Base-by-base conservation (phyloP, 2,329 filamentous ascomycete species). In the Monosporascus ibericus region DNA sequence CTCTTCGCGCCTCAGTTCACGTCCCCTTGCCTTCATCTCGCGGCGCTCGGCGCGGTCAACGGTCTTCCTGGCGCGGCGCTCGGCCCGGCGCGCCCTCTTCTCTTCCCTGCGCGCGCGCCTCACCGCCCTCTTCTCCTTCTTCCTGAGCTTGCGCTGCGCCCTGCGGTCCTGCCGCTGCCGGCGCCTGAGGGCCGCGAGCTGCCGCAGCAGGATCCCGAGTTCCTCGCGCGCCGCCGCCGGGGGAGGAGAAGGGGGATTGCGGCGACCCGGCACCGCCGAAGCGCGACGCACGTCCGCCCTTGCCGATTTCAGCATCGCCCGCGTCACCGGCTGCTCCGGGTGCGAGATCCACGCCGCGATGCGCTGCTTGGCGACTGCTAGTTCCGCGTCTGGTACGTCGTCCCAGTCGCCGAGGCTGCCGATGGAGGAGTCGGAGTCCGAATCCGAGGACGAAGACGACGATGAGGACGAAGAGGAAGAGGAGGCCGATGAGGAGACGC, bases 321-420 rank as follows among this genome's bases (percentile, higher is more conserved):
- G 75, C 8, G 75, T 80, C 55, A 79, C 72, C 6, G 72, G 70
- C 48, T 77, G 69, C 0, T 80, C 73, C 0, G 80, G 78, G 38
- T 74, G 69, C 8, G 72, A 65, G 2, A 80, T 70, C 78, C 79
- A 84, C 7, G 69, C 63, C 22, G 69, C 58, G 17, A 85, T 68
- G 3, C 71, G 71, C 14, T 69, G 61, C 46, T 71, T 71, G 15
- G 75, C 73, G 1, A 75, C 54, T 2, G 77, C 73, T 1, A 83
- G 68, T 62, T 82, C 79, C 18, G 68, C 60, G 49, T 75, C 74
- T 14, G 63, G 65, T 2, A 84, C 68, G 42, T 78, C 72, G 52
- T 81, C 76, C 59, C 76, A 77, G 50, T 77, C 73, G 0, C 79
- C 78, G 1, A 84, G 75, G 2, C 78, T 81, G 37, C 75, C 79